Conservation (phyloP, 371 early-diverging fungal genomes). For the Apophysomyces trapeziformis region DNA sequence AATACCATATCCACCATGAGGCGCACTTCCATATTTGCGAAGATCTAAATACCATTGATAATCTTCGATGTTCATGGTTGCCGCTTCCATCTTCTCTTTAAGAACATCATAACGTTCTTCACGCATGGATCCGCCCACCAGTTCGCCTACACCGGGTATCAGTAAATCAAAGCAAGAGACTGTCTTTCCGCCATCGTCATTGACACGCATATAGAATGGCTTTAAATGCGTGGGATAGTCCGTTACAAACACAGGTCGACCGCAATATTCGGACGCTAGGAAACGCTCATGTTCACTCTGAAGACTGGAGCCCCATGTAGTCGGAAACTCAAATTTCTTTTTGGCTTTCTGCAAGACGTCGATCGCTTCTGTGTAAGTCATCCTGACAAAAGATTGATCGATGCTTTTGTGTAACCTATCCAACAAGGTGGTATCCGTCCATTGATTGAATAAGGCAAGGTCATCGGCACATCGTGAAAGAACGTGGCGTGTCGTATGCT, state of each 20-base stretch:
- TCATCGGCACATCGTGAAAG: constrained; percentile 58
- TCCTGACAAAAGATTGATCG: constrained; percentile 66
- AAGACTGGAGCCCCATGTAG: constrained; percentile 77
- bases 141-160: constrained; percentile 88
- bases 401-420: constrained; percentile 42
- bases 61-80: constrained; percentile 66
- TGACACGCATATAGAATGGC: constrained; percentile 92
- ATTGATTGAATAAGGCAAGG: constrained; percentile 57
- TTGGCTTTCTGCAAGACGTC: constrained; percentile 61
- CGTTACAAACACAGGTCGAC: constrained; percentile 87
- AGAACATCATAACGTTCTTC: constrained; percentile 71
- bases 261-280: constrained; percentile 72
- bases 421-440: constrained; percentile 51
- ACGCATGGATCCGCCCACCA: constrained; percentile 90
- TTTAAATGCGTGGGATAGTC: constrained; percentile 85
- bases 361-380: constrained; percentile 87
- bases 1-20: constrained; percentile 95
- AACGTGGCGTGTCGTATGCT: constrained; percentile 53
- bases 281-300: constrained; percentile 92
- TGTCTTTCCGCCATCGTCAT: constrained; percentile 61
- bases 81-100: constrained; percentile 55
- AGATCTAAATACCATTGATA: constrained; percentile 90
- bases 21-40: constrained; percentile 80
- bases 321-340: constrained; percentile 64
- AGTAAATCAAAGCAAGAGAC: constrained; percentile 90